Percentiles rank a stretch among this genome's conserved stretches.
phyloP scores from a whole-genome alignment of 78 protist genomes.

The Dictyostelium intermedium region DNA sequence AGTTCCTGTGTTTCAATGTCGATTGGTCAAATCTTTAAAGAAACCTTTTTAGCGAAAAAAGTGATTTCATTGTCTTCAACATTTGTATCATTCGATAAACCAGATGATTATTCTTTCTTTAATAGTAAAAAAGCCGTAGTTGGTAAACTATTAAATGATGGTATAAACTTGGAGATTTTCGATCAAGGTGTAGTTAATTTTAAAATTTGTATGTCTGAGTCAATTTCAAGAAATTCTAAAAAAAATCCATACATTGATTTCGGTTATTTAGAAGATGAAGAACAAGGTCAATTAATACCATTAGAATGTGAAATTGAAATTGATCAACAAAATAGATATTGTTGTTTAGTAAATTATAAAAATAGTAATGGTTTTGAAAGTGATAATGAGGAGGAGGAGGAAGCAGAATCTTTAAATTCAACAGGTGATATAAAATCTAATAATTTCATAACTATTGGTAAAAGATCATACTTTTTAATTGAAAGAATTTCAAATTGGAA shows the following conservation, averaged over 20 bases:
- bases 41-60: conserved; percentile 5
- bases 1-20: conserved; percentile 9
- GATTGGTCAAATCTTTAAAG: background rate
- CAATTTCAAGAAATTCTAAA: background rate
- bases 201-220: background rate
- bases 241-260: conserved; percentile 13
- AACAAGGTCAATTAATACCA: conserved; percentile 25
- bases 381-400: too few species aligned
- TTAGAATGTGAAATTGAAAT: background rate
- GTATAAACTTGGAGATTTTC: conserved; percentile 8
- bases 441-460: background rate
- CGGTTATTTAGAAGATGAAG: background rate
- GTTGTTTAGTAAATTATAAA: conserved; percentile 14
- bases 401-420: too few species aligned
- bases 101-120: conserved; percentile 40
- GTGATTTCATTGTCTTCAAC: conserved; percentile 12
- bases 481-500: conserved; percentile 31
- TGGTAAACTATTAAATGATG: conserved; percentile 32
- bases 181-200: background rate
- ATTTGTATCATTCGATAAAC: conserved; percentile 3
- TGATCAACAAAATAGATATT: background rate
- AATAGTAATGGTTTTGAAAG: background rate
- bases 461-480: conserved; percentile 7
- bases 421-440: background rate
- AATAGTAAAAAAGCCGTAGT: conserved; percentile 1